Base-by-base conservation (phyloP, 1,284 basidiomycete genomes). In the Cryptococcus sp. region DNA sequence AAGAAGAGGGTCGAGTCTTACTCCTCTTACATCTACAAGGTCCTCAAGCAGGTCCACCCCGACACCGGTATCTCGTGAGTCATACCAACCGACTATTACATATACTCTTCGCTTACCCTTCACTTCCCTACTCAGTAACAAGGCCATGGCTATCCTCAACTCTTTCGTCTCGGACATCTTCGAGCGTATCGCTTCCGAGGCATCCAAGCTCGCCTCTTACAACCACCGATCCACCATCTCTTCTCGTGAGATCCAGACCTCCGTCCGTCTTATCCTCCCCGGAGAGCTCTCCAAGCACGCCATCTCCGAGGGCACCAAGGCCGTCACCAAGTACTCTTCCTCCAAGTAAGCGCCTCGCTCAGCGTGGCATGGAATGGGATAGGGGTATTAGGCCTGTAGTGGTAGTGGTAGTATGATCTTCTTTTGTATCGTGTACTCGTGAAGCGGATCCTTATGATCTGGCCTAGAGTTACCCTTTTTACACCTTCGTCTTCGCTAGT, bases 151-250 rank as follows among this genome's bases (percentile, higher is more conserved):
- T 58, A 90, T 96, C 74, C 81, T 96, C 49, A 95, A 95, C 85
- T 91, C 88, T 57, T 93, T 93, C 65, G 90, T 93, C 72, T 91
- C 91, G 67, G 91, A 93, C 75, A 91, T 95, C 80, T 95, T 94
- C 68, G 92, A 95, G 81, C 88, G 91, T 52, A 92, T 95, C 71
- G 92, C 93, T 16, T 86, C 85, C 44, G 93, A 96, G 78, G 91
- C 90, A 16, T 90, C 88, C 67, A 91, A 93, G 83, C 88, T 95
- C 66, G 91, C 91, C 41, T 84, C 88, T 4, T 93, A 94, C 84
- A 93, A 91, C 64, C 92, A 93, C 84, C 92, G 92, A 81, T 91
- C 90, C 13, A 95, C 91, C 54, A 93, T 94, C 81, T 93, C 91
- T 56, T 93, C 91, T 50, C 89, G 91, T 61, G 91, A 94, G 81